Percentiles rank a stretch among this genome's conserved stretches.
These are phyloP conservation scores for Cystobasidium pallidum DNA, from an alignment of 1,284 basidiomycete genomes.

Conservation along the genomic window DNA sequence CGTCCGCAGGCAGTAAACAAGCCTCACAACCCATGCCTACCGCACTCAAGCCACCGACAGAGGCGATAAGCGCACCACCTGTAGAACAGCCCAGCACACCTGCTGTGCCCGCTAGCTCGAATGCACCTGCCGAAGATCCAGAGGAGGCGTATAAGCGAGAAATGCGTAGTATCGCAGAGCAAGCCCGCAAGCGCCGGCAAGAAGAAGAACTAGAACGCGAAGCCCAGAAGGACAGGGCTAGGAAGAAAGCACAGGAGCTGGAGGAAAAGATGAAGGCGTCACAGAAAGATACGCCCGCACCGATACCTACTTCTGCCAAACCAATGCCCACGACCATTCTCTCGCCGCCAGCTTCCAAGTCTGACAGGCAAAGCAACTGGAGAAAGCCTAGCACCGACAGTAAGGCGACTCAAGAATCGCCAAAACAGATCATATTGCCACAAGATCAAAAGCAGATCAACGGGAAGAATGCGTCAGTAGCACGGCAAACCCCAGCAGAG, in stretches of 20 bases:
- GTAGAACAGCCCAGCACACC: not conserved
- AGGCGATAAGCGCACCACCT: not conserved
- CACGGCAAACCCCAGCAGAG: not conserved
- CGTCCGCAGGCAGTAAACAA: not conserved
- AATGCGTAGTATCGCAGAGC: conserved; percentile 87
- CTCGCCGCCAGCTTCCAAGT: conserved; percentile 14
- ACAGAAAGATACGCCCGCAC: conserved; percentile 52
- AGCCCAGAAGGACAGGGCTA: conserved; percentile 78
- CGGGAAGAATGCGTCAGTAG: not conserved
- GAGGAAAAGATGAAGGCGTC: conserved; percentile 69
- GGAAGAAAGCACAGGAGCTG: conserved; percentile 79
- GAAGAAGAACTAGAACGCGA: conserved; percentile 85
- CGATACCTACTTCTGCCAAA: conserved; percentile 6
- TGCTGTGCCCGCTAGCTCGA: conserved; percentile 41
- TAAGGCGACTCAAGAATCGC: conserved; percentile 2
- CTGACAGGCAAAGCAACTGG: conserved; percentile 25
- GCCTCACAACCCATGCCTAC: not conserved
- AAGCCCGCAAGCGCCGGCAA: conserved; percentile 70
- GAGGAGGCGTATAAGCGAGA: conserved; percentile 75
- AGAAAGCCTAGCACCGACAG: conserved; percentile 19
- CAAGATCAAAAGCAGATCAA: not conserved
- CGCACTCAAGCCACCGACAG: not conserved
- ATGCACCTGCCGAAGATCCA: conserved; percentile 62
- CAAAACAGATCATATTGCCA: not conserved
- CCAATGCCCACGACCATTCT: conserved; percentile 23